phyloP scores from a whole-genome alignment of 2,329 filamentous ascomycete genomes.

The Sclerotinia subarctica region DNA sequence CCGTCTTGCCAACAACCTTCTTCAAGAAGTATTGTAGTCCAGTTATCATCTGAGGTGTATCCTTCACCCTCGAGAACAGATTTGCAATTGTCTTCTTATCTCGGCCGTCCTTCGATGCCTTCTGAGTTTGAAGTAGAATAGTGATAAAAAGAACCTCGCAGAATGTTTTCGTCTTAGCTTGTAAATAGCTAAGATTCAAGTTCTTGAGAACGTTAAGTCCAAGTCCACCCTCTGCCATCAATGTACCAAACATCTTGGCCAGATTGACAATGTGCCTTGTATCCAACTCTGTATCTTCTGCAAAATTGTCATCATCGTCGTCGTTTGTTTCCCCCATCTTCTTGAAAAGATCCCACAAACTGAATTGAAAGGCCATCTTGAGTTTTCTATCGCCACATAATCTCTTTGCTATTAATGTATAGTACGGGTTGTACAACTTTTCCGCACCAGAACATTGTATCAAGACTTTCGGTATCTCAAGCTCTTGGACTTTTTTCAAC shows the following conservation, averaged over 20 bases:
- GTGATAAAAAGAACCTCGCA: conserved; percentile 77
- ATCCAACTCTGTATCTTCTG: conserved; percentile 49
- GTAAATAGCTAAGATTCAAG: conserved; percentile 75
- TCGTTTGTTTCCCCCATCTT: conserved; percentile 71
- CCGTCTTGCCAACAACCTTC: conserved; percentile 67
- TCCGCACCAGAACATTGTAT: conserved; percentile 85
- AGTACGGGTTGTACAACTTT: conserved; percentile 86
- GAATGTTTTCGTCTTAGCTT: conserved; percentile 72
- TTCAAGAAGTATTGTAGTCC: conserved; percentile 78
- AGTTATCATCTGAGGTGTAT: conserved; percentile 64
- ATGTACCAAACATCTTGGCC: conserved; percentile 61
- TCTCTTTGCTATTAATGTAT: conserved; percentile 76
- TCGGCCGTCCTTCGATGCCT: conserved; percentile 45
- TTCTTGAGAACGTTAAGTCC: conserved; percentile 61
- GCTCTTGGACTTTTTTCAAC: conserved; percentile 80
- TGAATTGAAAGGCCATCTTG: conserved; percentile 81
- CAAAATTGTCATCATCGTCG: conserved; percentile 61
- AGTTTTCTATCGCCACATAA: conserved; percentile 73
- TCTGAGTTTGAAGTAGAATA: conserved; percentile 65
- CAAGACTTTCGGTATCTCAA: conserved; percentile 83
- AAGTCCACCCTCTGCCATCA: conserved; percentile 59
- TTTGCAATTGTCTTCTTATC: conserved; percentile 60
- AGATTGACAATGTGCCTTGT: conserved; percentile 63
- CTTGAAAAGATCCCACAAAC: conserved; percentile 81
- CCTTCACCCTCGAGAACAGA: conserved; percentile 62